phyloP scores from a whole-genome alignment of 495 filamentous ascomycete species.

The Xylaria intraflava region DNA sequence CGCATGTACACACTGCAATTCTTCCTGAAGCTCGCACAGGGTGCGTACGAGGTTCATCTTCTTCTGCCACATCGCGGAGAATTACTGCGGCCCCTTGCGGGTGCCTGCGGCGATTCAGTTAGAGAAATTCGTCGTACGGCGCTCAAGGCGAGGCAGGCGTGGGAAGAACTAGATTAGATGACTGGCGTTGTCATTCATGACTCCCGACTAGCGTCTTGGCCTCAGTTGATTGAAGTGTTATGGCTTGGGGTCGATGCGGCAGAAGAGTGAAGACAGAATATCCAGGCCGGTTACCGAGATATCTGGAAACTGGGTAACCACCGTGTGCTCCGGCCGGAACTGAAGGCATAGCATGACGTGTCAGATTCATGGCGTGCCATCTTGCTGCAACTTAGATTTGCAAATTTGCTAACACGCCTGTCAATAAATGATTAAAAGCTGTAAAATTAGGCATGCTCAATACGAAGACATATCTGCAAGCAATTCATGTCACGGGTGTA shows the following conservation, averaged over 20 bases:
- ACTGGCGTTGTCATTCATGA: neutral
- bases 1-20: constrained; percentile 35
- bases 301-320: neutral
- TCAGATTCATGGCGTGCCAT: neutral
- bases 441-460: neutral
- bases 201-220: neutral
- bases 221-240: neutral
- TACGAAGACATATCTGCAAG: neutral
- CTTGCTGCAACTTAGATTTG: neutral
- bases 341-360: neutral
- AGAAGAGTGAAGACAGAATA: neutral
- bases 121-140: constrained; percentile 38
- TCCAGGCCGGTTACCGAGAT: neutral
- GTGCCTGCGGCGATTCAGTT: constrained; percentile 39
- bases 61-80: constrained; percentile 27
- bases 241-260: neutral
- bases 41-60: constrained; percentile 32
- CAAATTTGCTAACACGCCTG: neutral
- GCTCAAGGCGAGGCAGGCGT: constrained; percentile 34
- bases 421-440: neutral
- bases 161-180: constrained; percentile 25
- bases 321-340: neutral
- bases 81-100: constrained; percentile 34
- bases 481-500: neutral
- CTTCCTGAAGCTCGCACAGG: constrained; percentile 30